Base-by-base conservation (phyloP, 73 alveolate genomes). In the Blepharisma japonicum region DNA sequence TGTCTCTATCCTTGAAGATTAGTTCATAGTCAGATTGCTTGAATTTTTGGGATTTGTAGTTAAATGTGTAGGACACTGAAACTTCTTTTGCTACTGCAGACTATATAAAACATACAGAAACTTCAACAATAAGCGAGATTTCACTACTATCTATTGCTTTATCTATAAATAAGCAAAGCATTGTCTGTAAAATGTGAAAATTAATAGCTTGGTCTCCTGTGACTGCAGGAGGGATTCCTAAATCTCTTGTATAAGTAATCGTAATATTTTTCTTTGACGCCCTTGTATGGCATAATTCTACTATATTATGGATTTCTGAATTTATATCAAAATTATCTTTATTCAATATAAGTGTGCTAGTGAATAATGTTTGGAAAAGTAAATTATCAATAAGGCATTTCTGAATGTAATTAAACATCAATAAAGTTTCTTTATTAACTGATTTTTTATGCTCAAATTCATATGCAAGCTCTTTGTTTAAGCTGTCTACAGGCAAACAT, bases 121-220 rank as follows among this genome's bases (percentile, higher is more conserved):
- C 74, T 61, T 61, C 47, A 61, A 61, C 74, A 2, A 61, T 8
- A 18, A 61, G 14, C 14, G 23, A 61, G 23, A 61, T 61, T 61
- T 61, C 74, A 20, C 50, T 20, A 39, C 23, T 25, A 2, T 61
- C 46, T 25, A 61, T 18, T 14, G 74, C 39, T 8, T 61, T n/a
- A 14, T 18, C 74, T 18, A 61, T 61, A 14, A 39, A n/a, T 14
- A 14, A 61, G 5, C 23, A n/a, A 61, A 61, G 74, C 74, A 61
- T 14, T 14, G 50, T 25, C n/a, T 20, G 23, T 18, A 61, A 8
- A n/a, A 61, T 39, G 2, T 14, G 47, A 61, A 14, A 14, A 61
- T 61, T n/a, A 8, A 61, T 14, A n/a, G 50, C 38, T 25, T 39
- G 14, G 47, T 61, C 74, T 18, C 74, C 74, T 14, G 11, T 25